Percentiles rank a stretch among this genome's conserved stretches.
phyloP scores from a whole-genome alignment of 176 grass and related monocot genomes.

The Puccinellia tenuiflora region DNA sequence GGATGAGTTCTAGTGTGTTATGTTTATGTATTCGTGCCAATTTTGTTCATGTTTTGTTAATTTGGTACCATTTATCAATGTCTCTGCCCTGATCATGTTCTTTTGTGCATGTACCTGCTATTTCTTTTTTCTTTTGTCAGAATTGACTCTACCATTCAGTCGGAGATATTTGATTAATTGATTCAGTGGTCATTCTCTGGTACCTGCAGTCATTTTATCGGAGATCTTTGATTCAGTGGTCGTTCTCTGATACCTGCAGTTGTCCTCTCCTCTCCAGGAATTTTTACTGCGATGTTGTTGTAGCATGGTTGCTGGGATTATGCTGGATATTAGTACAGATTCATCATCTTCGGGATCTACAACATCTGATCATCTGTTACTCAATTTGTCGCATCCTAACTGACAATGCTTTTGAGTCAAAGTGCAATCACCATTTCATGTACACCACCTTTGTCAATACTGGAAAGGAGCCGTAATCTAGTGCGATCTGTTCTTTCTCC shows the following conservation, averaged over 20 bases:
- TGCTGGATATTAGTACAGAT: background rate
- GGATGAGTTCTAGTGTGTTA: constrained; percentile 4
- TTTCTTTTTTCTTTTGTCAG: too few species aligned
- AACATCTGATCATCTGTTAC: background rate
- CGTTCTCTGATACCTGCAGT: background rate
- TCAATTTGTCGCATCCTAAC: background rate
- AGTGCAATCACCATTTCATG: too few species aligned
- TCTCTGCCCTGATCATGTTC: background rate
- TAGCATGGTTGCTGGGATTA: background rate
- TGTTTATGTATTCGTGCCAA: constrained; percentile 24
- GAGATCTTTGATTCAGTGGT: background rate
- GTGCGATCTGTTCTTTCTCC: background rate
- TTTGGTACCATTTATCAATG: background rate
- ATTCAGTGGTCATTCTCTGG: background rate
- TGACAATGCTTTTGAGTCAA: too few species aligned
- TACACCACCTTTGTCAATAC: too few species aligned
- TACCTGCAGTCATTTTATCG: background rate
- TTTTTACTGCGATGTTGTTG: background rate
- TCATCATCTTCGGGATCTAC: background rate
- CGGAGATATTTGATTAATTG: background rate
- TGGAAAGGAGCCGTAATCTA: background rate
- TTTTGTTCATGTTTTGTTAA: constrained; percentile 21
- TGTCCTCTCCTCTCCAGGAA: background rate
- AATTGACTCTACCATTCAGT: too few species aligned
- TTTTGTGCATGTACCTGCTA: background rate